Conservation (phyloP, 1,284 basidiomycete genomes). For the Paramarasmius palmivorus region DNA sequence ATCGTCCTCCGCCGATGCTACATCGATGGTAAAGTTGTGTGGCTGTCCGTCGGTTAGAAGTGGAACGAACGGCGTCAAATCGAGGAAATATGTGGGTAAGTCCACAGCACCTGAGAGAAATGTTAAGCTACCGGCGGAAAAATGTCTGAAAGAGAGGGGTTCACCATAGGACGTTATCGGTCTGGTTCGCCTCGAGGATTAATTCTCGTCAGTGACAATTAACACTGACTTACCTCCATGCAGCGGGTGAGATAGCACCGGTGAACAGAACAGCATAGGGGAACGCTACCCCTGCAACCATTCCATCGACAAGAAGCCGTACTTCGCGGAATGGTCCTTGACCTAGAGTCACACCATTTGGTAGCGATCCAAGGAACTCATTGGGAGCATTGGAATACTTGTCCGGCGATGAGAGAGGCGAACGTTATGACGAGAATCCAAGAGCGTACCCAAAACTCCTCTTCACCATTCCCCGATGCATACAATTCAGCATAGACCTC, state of each 20-base stretch:
- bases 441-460: slow-evolving; percentile 73
- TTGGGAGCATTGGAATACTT: slow-evolving; percentile 76
- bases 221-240: slow-evolving; percentile 54
- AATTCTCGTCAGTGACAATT: neutral
- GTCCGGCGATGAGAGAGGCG: slow-evolving; percentile 3
- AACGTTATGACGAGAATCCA: neutral
- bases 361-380: slow-evolving; percentile 56
- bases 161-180: slow-evolving; percentile 50
- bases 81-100: slow-evolving; percentile 75
- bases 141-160: neutral
- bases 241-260: slow-evolving; percentile 60
- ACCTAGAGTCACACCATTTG: slow-evolving; percentile 33
- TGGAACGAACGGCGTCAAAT: slow-evolving; percentile 79
- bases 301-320: slow-evolving; percentile 70
- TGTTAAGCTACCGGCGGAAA: neutral
- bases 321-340: slow-evolving; percentile 78
- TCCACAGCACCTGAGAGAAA: slow-evolving; percentile 55
- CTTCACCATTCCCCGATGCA: slow-evolving; percentile 71
- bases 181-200: slow-evolving; percentile 1
- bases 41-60: slow-evolving; percentile 66
- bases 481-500: slow-evolving; percentile 71
- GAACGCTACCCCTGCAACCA: slow-evolving; percentile 65
- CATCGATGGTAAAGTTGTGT: slow-evolving; percentile 71
- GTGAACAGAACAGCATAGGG: slow-evolving; percentile 14
- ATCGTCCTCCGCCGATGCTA: slow-evolving; percentile 69